Base-by-base conservation (phyloP, 169 alveolate species). In the Eimeria tenella region DNA sequence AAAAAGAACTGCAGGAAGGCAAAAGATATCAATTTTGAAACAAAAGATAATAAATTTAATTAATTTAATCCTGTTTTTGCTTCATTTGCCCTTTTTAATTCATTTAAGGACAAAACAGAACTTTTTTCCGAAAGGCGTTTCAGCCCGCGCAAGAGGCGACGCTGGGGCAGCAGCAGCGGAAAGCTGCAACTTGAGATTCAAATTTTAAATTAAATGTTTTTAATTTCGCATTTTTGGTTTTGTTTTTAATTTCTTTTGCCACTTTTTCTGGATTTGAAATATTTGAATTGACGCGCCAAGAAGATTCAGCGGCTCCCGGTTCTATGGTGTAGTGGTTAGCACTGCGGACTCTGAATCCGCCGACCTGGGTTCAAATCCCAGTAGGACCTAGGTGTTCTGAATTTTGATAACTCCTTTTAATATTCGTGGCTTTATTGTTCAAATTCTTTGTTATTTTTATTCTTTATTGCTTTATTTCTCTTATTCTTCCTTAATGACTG, bases 271-370 rank as follows among this genome's bases (percentile, higher is more conserved):
- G 2, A 31, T 31, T 31, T 2, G n/a, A 31, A 31, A 31, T 31
- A 31, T 31, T 31, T 31, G 42, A 31, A 31, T 31, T 31, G 42
- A 31, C 42, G 42, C 42, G 42, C 42, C 2, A 31, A 31, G 42
- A 31, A 31, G 42, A 31, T 2, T 0, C 42, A 31, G 4, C 42
- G 2, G 42, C 42, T 31, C 42, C 2, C 42, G 42, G 96, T 96
- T 95, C 96, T 96, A 96, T 96, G 95, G 97, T 96, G 97, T 96
- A 96, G 96, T 95, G 97, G 97, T 96, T 96, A 96, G 97, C 97
- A 96, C 97, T 96, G 96, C 96, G 95, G 97, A 96, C 96, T 96
- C 96, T 96, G 97, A 96, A 94, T 96, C 97, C 95, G 96, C 96
- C 96, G 95, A 96, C 97, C 97, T 95, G 96, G 97, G 97, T 96